Evolutionary conservation across 345 rosid species (phyloP).

Genomic region (Durio zibethinus): DNA sequence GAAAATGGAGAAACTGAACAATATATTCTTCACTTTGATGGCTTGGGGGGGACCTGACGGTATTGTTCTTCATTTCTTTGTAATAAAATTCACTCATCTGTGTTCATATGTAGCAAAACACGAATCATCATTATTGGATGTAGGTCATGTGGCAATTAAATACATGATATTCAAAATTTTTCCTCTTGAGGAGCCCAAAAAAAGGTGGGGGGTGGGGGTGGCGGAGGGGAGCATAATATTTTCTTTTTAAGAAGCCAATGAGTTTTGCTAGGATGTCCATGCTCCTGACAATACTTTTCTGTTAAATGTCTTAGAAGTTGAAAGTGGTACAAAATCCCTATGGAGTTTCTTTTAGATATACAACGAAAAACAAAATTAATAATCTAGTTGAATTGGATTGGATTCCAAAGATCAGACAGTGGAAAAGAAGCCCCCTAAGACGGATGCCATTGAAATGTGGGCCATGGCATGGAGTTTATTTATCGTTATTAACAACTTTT

Average conservation of each 20-base stretch:
- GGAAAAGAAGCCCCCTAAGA: not conserved
- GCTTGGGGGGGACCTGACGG: conserved; percentile 96
- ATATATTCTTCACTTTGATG: conserved; percentile 87
- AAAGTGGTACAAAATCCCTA: not conserved
- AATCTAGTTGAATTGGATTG: not conserved
- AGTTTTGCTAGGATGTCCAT: not conserved
- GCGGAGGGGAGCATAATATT: not conserved
- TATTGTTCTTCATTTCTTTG: conserved; percentile 27
- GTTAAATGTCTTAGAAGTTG: not conserved
- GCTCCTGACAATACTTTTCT: no score
- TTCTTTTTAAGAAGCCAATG: not conserved
- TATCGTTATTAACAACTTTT: not conserved
- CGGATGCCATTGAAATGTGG: no score
- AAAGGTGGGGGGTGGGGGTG: no score
- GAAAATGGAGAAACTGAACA: conserved; percentile 97
- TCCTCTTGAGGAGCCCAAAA: not conserved
- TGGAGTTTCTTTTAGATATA: not conserved
- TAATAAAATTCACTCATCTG: not conserved
- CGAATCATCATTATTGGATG: not conserved
- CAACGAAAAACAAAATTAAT: not conserved
- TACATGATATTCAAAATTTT: not conserved
- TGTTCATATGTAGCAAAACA: not conserved
- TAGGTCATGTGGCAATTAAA: not conserved
- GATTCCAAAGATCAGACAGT: not conserved
- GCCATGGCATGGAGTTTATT: not conserved